Evolutionary conservation across 208 protist species (phyloP), one percentile per base, ranked within the genome.

Genomic region (Herpetomonas samuelpessoai): DNA sequence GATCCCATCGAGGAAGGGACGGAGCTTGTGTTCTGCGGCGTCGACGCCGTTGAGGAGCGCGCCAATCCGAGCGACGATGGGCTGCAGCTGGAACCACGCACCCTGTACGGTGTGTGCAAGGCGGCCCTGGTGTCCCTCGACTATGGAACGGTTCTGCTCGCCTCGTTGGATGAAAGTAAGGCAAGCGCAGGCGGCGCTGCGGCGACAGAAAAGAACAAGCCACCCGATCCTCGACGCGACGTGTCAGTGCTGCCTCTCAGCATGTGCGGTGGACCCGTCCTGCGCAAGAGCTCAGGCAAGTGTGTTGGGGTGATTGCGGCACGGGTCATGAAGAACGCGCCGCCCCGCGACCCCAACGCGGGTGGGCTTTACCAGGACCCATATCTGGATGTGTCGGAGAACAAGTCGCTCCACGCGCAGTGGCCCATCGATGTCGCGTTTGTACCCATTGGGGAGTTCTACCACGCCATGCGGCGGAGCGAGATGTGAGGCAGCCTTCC

Each of bases 231-330:
- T 12, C 41, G 28, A 3, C 41, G 28, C 16, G 16, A 45, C 31
- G 54, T 61, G 45, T 58, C 62, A 16, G 57, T 69, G 45, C 68
- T 92, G 22, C 62, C 68, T 31, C 59, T 91, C 31, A 90, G 86
- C 57, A 90, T 95, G 79, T 92, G 83, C 44, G 89, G 89, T 14
- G 89, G 86, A 2, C 85, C 89, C n/a, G 89, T 95, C 3, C 48
- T 95, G 31, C 75, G 89, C n/a, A 81, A 76, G 47, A 76, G 73
- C 35, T 79, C 62, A 22, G 86, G 89, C 21, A 87, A 83, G 62
- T 88, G 80, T 46, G 89, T 95, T n/a, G 89, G 89, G n/a, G 86
- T 92, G 29, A 70, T 88, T 27, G 89, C 82, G 9, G 89, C 89
- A n/a, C 74, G 74, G 24, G 77, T 86, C 0, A 61, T 86, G 69